Conservation (phyloP, 202 grass and related monocot species). For the Alloteropsis angusta region DNA sequence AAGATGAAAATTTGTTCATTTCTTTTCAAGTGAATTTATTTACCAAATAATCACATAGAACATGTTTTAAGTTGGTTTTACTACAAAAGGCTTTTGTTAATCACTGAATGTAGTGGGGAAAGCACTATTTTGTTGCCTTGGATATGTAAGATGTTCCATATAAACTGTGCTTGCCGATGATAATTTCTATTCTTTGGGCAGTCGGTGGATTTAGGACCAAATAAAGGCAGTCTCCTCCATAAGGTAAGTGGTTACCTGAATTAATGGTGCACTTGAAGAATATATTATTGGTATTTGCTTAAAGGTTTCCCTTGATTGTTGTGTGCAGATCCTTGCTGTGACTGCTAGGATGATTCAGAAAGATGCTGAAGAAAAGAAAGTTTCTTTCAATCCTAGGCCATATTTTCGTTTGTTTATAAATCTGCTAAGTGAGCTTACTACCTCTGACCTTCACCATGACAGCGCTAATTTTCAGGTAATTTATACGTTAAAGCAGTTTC, state of each 20-base stretch:
- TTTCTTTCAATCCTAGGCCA: slow-evolving; percentile 65
- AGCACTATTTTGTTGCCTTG: too few species aligned
- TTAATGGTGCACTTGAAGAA: neutral
- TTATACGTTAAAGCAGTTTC: slow-evolving; percentile 1
- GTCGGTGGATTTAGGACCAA: slow-evolving; percentile 56
- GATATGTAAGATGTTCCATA: neutral
- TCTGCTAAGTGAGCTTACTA: slow-evolving; percentile 75
- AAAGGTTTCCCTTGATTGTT: slow-evolving; percentile 15
- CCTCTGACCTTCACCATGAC: slow-evolving; percentile 66
- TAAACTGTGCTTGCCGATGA: neutral
- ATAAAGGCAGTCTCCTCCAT: slow-evolving; percentile 61
- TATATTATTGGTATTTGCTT: neutral
- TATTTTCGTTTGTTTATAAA: slow-evolving; percentile 90
- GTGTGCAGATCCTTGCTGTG: slow-evolving; percentile 59
- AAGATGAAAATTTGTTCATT: neutral
- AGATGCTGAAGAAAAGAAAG: slow-evolving; percentile 91
- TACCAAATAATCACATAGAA: neutral
- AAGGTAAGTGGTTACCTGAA: slow-evolving; percentile 56
- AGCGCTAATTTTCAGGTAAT: slow-evolving; percentile 59
- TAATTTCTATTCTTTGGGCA: slow-evolving; percentile 43
- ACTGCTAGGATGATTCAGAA: slow-evolving; percentile 68
- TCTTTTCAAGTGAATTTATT: neutral
- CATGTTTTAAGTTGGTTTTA: slow-evolving; percentile 7
- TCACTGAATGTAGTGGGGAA: neutral
- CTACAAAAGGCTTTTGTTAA: neutral